These are phyloP conservation scores for Achaetomiella virescens DNA, from an alignment of 495 filamentous ascomycete species.

Conservation along the genomic window DNA sequence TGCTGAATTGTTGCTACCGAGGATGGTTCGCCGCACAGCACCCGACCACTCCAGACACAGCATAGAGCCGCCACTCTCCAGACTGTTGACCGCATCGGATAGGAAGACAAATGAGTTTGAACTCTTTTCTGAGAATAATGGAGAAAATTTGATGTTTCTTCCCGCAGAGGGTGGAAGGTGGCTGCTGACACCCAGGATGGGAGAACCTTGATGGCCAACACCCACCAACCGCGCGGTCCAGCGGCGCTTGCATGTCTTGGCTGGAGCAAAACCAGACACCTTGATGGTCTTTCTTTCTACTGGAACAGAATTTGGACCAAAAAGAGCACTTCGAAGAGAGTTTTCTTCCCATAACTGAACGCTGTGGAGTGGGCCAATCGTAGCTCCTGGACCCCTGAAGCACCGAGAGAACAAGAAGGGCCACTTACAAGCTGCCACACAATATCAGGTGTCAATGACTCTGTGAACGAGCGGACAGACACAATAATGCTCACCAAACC, in stretches of 20 bases:
- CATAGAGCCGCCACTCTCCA: neutral
- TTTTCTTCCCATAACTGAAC: neutral
- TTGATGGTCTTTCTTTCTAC: too few species aligned
- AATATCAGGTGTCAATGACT: neutral
- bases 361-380: slow-evolving; percentile 1
- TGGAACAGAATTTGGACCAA: too few species aligned
- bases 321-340: neutral
- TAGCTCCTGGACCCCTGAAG: slow-evolving; percentile 1
- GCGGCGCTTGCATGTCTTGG: too few species aligned
- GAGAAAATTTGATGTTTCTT: too few species aligned
- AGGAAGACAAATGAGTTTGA: too few species aligned
- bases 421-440: slow-evolving; percentile 10
- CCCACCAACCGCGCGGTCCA: too few species aligned
- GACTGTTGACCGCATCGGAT: neutral
- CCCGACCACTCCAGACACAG: neutral
- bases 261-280: too few species aligned
- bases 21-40: neutral
- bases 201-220: slow-evolving; percentile 3
- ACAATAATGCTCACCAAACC: neutral
- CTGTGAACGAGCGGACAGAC: neutral
- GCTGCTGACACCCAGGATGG: too few species aligned
- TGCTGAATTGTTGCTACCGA: neutral
- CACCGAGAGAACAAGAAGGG: too few species aligned
- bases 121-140: neutral
- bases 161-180: too few species aligned